Evolutionary conservation across 1,139 yeast genomes (phyloP).

Genomic region (Zygoascus sp.): DNA sequence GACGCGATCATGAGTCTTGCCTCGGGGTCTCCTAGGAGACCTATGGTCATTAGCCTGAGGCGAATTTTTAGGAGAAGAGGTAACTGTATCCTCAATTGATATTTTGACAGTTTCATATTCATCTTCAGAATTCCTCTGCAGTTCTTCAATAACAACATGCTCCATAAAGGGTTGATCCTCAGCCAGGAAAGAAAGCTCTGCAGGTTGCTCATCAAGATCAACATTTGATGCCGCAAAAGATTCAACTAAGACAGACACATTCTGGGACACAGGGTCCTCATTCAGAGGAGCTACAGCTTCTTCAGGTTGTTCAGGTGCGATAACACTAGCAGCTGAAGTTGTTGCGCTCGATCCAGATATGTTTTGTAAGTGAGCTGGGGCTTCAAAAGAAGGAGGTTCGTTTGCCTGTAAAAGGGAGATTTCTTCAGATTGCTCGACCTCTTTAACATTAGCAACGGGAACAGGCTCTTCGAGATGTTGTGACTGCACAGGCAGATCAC

Average conservation of each 20-base stretch:
- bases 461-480: no score
- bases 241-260: not conserved
- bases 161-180: conserved; percentile 5
- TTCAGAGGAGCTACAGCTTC: not conserved
- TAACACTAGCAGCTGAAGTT: no score
- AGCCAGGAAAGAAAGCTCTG: conserved; percentile 8
- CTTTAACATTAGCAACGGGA: no score
- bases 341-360: no score
- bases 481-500: no score
- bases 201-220: conserved; percentile 6
- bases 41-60: not conserved
- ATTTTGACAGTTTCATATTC: conserved; percentile 1
- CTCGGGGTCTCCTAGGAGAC: not conserved
- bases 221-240: not conserved
- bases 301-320: no score
- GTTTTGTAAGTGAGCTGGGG: no score
- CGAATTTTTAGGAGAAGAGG: not conserved
- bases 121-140: not conserved
- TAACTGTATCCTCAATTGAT: not conserved
- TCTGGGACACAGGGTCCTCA: not conserved
- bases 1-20: conserved; percentile 1
- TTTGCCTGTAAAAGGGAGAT: no score
- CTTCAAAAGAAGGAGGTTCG: no score
- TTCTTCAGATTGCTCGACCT: no score
- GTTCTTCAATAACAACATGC: conserved; percentile 4